Base-by-base conservation (phyloP, 2,329 filamentous ascomycete species). In the Alternaria ventricosa region DNA sequence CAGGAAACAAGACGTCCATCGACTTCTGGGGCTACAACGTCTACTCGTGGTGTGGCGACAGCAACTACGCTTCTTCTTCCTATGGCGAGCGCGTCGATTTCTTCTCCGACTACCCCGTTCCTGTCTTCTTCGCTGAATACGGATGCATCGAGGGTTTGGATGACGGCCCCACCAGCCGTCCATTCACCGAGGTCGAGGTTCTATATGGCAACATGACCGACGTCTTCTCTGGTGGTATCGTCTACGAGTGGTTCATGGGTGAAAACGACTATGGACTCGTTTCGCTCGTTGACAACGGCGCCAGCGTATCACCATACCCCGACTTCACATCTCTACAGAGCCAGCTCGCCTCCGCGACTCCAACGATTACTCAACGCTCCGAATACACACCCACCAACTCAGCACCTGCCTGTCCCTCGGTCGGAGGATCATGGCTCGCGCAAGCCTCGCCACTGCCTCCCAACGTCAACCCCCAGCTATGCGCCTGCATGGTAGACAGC, bases 1-100 rank as follows among this genome's bases (percentile, higher is more conserved):
- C 62, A 2, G 75, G 75, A 11, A 79, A 78, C 57, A 83, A 84
- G 8, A 83, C 83, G 74, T 81, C 90, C 63, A 97, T 98, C 70
- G 96, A 99, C 82, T 97, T 96, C 86, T 98, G 94, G 92, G 96
- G 96, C 61, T 98, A 98, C 90, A 99, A 99, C 85, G 97, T 98
- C 82, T 99, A 98, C 87, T 96, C 94, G 47, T 99, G 96, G 96
- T 99, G 96, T 80, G 96, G 95, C 70, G 81, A 94, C 73, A 96
- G 92, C 79, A 88, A 84, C 76, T 96, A 91, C 83, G 75, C 85
- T 30, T 77, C 84, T 56, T 97, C 96, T 0, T 92, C 92, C 45
- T 99, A 96, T 82, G 85, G 90, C 69, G 86, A 89, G 64, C 91
- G 95, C 80, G 93, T 94, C 68, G 80, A 92, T 60, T 96, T 97